Conservation (phyloP, 306 rosid genomes). For the Sicyos baderoa region DNA sequence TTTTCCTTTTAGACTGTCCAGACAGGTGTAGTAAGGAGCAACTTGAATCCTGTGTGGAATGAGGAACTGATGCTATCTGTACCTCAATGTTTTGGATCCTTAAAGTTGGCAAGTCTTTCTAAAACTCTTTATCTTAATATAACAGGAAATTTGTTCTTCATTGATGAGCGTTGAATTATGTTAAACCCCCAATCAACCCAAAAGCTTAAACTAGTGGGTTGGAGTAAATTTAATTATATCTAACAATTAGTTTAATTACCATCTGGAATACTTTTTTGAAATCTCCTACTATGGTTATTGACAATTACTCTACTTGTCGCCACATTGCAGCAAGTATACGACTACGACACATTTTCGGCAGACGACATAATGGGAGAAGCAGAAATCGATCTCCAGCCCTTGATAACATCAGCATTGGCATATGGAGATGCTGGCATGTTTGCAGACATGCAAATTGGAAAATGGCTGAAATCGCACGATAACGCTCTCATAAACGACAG, state of each 20-base stretch:
- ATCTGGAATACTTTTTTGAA: background rate
- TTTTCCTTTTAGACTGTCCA: conserved; percentile 51
- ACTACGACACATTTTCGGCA: conserved; percentile 80
- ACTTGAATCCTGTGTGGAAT: no score
- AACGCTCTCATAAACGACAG: conserved; percentile 75
- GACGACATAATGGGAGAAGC: conserved; percentile 99
- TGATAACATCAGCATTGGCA: conserved; percentile 89
- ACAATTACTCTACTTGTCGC: background rate
- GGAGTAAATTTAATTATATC: no score
- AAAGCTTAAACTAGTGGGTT: no score
- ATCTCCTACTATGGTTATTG: background rate
- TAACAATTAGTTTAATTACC: background rate
- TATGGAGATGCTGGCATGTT: conserved; percentile 94
- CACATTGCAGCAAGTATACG: conserved; percentile 66
- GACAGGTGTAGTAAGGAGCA: no score
- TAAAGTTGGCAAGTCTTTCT: no score
- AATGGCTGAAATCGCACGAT: conserved; percentile 90
- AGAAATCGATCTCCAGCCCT: conserved; percentile 84
- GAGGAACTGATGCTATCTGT: no score
- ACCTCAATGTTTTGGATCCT: no score
- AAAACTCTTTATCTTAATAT: no score
- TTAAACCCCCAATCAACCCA: no score
- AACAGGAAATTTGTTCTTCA: no score
- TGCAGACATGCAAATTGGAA: conserved; percentile 88
- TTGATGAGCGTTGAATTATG: no score